Base-by-base conservation (phyloP, 2,329 filamentous ascomycete genomes). In the Drechmeria coniospora region DNA sequence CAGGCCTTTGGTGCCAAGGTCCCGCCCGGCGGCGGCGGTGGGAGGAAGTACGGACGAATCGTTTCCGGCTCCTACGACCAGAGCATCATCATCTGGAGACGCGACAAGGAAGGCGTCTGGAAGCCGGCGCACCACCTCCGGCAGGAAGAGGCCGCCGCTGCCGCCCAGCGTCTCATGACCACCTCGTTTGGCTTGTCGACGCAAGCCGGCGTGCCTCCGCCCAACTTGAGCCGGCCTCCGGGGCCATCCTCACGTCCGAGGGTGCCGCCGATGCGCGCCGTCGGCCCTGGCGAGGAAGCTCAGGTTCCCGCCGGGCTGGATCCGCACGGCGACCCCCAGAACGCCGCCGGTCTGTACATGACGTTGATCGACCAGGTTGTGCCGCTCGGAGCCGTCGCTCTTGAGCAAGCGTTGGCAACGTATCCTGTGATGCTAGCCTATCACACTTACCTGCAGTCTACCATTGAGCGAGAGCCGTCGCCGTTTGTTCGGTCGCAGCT, bases 21-120 rank as follows among this genome's bases (percentile, higher is more conserved):
- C 3, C 87, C 87, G 1, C 86, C 87, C 0, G 87, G 87, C 9
- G 86, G 87, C 15, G 87, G 87, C 21, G 87, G 87, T 14, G 84
- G 87, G 15, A 82, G 82, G 43, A 75, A 68, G 39, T 94, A 87
- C 60, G 83, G 79, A 8, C 76, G 86, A n/a, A 98, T 98, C 33
- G 83, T 98, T 4, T 94, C 86, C 6, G 90, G 90, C 3, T 93
- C 84, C 1, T 98, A 98, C 41, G 90, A 98, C 41, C 83, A 93
- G 55, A 86, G 75, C 8, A 83, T 98, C 40, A 86, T 94, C 38
- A 81, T 98, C 31, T 98, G 90, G 90, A 78, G 80, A 40, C 76
- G 82, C 35, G 79, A 92, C 37, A 70, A 74, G 38, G 75, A 90
- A 38, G 86, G 86, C 3, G 70, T 79, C 15, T 95, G 90, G 86